Evolutionary conservation across 2,329 filamentous ascomycete genomes (phyloP).

Genomic region (Fusarium nodosum): DNA sequence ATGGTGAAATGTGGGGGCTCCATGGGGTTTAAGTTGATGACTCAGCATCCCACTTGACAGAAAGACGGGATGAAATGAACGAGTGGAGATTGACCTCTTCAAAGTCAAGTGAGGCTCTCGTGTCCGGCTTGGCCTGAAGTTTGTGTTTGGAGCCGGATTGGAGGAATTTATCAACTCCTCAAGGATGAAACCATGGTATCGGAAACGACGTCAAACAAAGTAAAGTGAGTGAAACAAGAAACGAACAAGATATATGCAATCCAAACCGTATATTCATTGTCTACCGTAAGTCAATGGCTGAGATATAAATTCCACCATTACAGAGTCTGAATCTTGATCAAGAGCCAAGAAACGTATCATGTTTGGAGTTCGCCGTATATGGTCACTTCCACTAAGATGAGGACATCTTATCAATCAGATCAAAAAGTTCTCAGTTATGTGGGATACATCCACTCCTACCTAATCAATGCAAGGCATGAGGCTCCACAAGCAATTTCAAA

Average conservation of each 20-base stretch:
- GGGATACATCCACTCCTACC: slow-evolving; percentile 28
- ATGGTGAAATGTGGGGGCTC: slow-evolving; percentile 6
- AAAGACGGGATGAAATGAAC: not conserved
- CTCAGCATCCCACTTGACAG: not conserved
- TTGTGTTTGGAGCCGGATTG: not conserved
- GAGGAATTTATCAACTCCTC: not conserved
- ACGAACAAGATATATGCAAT: not conserved
- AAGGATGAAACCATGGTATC: not conserved
- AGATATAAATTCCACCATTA: not conserved
- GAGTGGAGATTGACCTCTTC: not conserved
- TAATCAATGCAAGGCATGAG: slow-evolving; percentile 36
- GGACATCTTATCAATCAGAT: slow-evolving; percentile 46
- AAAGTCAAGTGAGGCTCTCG: not conserved
- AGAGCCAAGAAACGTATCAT: not conserved
- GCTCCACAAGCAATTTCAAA: slow-evolving; percentile 30
- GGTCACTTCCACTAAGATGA: not conserved
- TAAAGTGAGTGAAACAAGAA: not conserved
- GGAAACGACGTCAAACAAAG: not conserved
- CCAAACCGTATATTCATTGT: not conserved
- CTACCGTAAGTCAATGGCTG: not conserved
- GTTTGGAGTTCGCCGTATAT: not conserved
- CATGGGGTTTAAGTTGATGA: not conserved
- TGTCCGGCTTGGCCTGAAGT: not conserved
- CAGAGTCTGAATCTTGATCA: not conserved
- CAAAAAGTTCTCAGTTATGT: not conserved